These are phyloP conservation scores for Candida pini DNA, from an alignment of 805 yeast species.

Conservation along the genomic window DNA sequence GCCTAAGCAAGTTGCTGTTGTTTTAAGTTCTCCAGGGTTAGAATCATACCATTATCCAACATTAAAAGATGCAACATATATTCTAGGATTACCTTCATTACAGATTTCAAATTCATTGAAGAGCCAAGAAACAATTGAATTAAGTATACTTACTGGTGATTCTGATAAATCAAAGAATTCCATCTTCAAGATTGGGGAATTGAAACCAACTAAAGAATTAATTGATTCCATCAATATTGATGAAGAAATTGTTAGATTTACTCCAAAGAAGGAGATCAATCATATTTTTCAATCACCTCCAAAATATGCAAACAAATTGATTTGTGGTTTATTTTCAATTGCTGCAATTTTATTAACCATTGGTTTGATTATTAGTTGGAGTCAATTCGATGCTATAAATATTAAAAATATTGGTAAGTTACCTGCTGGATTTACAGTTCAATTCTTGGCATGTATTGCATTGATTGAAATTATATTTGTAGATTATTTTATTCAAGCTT, in stretches of 20 bases:
- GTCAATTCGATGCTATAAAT: constrained; percentile 30
- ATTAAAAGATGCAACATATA: constrained; percentile 8
- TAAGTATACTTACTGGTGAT: constrained; percentile 27
- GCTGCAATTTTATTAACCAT: constrained; percentile 37
- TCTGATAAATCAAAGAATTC: constrained; percentile 10
- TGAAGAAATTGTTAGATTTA: constrained; percentile 34
- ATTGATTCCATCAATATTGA: constrained; percentile 3
- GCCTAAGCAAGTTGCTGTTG: constrained; percentile 25
- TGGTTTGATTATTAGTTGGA: constrained; percentile 38
- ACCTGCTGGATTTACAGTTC: constrained; percentile 30
- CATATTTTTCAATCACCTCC: constrained; percentile 58
- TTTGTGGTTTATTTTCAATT: constrained; percentile 48
- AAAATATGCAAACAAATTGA: constrained; percentile 40
- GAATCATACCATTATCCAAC: constrained; percentile 22
- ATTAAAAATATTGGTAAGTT: constrained; percentile 31
- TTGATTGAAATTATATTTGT: constrained; percentile 50
- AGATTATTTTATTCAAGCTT: constrained; percentile 51
- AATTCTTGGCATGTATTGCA: constrained; percentile 42
- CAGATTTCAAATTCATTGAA: constrained; percentile 22
- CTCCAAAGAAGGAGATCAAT: constrained; percentile 52
- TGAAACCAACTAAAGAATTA: constrained; percentile 15
- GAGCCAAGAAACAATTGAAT: constrained; percentile 11
- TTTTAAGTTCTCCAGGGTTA: constrained; percentile 12
- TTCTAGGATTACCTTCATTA: constrained; percentile 12
- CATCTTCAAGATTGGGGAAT: constrained; percentile 12